A percentile compares a stretch with the other conserved stretches of the same genome.
These are phyloP conservation scores for Taxillus chinensis DNA, from an alignment of 164 flowering plant species.

Conservation along the genomic window DNA sequence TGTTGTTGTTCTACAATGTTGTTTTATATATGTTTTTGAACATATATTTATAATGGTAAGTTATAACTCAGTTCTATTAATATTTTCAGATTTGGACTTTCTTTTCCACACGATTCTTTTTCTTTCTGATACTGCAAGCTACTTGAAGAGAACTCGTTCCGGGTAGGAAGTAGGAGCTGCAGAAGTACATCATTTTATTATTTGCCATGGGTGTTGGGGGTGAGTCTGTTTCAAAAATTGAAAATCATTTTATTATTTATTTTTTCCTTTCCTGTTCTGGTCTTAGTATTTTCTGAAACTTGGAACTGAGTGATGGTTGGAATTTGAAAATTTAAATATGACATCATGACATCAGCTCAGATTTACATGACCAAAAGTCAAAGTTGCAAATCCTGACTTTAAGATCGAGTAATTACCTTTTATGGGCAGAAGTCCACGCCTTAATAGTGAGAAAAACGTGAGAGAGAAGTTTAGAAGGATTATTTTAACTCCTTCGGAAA, in stretches of 20 bases:
- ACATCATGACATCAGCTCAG: not conserved
- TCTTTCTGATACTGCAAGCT: slow-evolving; percentile 98
- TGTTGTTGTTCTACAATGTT: not conserved
- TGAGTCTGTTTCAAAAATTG: slow-evolving; percentile 14
- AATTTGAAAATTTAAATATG: not conserved
- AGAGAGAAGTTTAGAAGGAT: no score
- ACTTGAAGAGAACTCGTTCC: slow-evolving; percentile 97
- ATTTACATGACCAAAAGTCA: not conserved
- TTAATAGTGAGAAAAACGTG: no score
- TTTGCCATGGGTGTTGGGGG: slow-evolving; percentile 72
- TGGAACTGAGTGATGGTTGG: no score
- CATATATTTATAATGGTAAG: not conserved
- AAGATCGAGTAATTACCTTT: no score
- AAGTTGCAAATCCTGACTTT: no score
- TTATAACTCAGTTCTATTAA: slow-evolving; percentile 13
- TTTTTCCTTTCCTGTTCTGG: no score
- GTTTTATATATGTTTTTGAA: not conserved
- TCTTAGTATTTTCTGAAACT: no score
- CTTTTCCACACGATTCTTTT: slow-evolving; percentile 98
- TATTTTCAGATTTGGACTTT: slow-evolving; percentile 83
- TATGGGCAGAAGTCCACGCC: no score
- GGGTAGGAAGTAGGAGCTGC: slow-evolving; percentile 73
- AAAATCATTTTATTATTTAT: no score
- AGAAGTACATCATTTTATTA: no score
- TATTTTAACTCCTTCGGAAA: no score